Evolutionary conservation across 768 basidiomycete species (phyloP), one percentile per base, ranked within the genome.

Genomic region (Leucocoprinus birnbaumii): DNA sequence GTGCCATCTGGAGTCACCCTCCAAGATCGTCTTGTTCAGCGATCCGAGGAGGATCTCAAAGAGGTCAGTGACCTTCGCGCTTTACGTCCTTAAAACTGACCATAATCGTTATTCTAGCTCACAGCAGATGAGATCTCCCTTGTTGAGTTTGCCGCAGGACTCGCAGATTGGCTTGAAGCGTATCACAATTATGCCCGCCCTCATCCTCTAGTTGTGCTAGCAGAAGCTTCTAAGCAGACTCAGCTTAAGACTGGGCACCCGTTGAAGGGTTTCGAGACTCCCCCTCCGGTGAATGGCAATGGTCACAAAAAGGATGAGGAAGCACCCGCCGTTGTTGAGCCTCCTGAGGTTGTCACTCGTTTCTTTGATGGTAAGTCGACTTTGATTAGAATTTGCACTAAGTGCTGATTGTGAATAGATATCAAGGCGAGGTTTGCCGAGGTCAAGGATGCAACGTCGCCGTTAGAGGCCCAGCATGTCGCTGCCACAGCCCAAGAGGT

Each of bases 401-500:
- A 24, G 27, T 46, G 3, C 27, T n/a, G 9, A 24, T 45, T 51
- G 18, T 49, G 21, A 34, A 3, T 58, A 89, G 90, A 75, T 52
- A 77, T 89, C 66, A 75, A 76, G 54, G 62, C 63, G 46, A 80
- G 82, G 19, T 82, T 91, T 59, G 69, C 70, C 21, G 72, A 68
- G 19, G 68, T 74, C 2, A 62, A 78, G 9, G 68, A 73, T 8
- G 68, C 71, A 11, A 64, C 69, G 19, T 74, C 82, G 4, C 76
- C 79, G 4, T 71, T 76, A 47, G 82, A 86, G 61, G 59, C 82
- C n/a, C 75, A 94, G 18, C 91, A 94, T 59, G 71, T 89, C 3
- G 87, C 85, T 2, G 82, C 82, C 11, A 70, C 94, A 48, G 78
- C 80, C 0, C 91, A 93, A 68, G 92, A 94, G 75, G 91, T 83